Evolutionary conservation across 2,329 filamentous ascomycete species (phyloP), one percentile per base, ranked within the genome.

Genomic region (Fusarium vanettenii): DNA sequence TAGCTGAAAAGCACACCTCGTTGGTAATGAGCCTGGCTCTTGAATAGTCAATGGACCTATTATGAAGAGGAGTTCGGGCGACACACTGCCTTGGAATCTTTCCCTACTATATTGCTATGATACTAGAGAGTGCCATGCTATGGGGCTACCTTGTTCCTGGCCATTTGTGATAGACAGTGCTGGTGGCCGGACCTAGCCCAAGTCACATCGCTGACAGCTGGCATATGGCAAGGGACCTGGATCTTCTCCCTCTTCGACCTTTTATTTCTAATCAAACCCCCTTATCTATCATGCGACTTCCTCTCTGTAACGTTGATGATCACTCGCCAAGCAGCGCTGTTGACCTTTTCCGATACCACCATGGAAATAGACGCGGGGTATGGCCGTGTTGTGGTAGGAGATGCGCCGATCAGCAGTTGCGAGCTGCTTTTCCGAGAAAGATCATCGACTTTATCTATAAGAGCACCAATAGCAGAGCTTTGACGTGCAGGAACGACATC

Each of bases 391-490:
- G 9, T 5, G 57, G 57, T 31, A 43, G 37, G 25, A n/a, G 4
- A 41, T 43, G 20, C n/a, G 25, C 4, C 27, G 57, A 60, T 60
- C 57, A 16, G 25, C 25, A 27, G 37, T 60, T 31, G 25, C 18
- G 39, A n/a, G 25, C 57, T 60, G 37, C 56, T 41, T 59, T 59
- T 59, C 56, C 56, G 55, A 57, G 55, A 35, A 57, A 37, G 55
- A 59, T 59, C 56, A 37, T 37, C 57, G 41, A 60, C 27, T 14
- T 20, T 39, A 27, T 43, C 57, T 31, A 43, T 22, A 60, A 60
- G 27, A 60, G 57, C 57, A 27, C 57, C 57, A 60, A 60, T 60
- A 27, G 39, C 22, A 27, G 56, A 9, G 37, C 18, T 18, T 39
- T 10, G 6, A 10, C 10, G n/a, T 43, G 25, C 37, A 60, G 57